phyloP scores from a whole-genome alignment of 176 grass and related monocot species.

The Poa pratensis region DNA sequence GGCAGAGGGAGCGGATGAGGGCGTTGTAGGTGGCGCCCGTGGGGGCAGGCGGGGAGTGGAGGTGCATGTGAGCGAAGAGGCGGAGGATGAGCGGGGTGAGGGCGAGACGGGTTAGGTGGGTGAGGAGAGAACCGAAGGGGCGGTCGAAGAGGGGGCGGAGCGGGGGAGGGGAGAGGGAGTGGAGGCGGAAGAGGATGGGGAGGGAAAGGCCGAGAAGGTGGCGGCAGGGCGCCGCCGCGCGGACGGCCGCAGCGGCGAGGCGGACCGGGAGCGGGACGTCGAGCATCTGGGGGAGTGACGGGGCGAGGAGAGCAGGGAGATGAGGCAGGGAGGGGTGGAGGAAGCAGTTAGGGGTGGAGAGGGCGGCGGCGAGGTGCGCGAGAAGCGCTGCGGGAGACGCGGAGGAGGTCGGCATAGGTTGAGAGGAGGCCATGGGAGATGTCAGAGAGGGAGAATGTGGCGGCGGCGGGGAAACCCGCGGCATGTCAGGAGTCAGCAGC shows the following conservation, averaged over 20 bases:
- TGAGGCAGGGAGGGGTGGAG: constrained; percentile 49
- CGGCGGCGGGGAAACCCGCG: background rate
- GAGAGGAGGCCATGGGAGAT: constrained; percentile 27
- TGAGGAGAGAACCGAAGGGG: constrained; percentile 44
- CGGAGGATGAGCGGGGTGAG: constrained; percentile 42
- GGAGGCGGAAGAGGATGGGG: constrained; percentile 53
- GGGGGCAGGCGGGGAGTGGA: constrained; percentile 37
- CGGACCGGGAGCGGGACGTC: constrained; percentile 42
- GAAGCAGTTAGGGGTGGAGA: constrained; percentile 35
- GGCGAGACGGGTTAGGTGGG: constrained; percentile 39
- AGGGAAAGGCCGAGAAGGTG: constrained; percentile 43
- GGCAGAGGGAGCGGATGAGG: constrained; percentile 55
- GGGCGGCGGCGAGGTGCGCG: constrained; percentile 42
- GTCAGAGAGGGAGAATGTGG: background rate
- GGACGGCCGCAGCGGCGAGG: constrained; percentile 42
- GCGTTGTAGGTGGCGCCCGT: constrained; percentile 41
- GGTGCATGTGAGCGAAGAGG: constrained; percentile 52
- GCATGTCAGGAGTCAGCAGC: constrained; percentile 20
- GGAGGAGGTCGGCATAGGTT: constrained; percentile 4
- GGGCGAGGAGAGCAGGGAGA: constrained; percentile 48
- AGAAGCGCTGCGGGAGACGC: constrained; percentile 37
- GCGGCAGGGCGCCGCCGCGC: constrained; percentile 46
- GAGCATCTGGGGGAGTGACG: constrained; percentile 40
- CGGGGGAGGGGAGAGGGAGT: constrained; percentile 45
- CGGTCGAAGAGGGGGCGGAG: constrained; percentile 47